Evolutionary conservation across 495 filamentous ascomycete species (phyloP).

Genomic region (Xylaria grammica): DNA sequence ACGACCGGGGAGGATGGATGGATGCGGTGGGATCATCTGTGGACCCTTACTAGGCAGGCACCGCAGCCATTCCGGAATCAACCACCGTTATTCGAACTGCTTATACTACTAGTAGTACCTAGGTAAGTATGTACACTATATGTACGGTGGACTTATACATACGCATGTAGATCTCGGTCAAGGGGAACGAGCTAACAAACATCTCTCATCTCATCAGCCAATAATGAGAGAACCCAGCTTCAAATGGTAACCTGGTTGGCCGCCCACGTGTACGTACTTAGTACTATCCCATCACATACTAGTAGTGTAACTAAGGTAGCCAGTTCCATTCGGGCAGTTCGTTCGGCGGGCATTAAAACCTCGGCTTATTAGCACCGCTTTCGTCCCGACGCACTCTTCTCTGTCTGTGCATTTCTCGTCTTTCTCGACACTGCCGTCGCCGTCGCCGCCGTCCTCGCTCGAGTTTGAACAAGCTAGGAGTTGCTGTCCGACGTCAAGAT

Average conservation of each 20-base stretch:
- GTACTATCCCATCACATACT: background rate
- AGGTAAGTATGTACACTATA: too few relatives aligned
- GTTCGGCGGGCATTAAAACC: background rate
- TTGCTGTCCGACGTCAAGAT: conserved; percentile 21
- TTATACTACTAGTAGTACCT: too few relatives aligned
- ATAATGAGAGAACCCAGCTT: too few relatives aligned
- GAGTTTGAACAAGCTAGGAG: background rate
- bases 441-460: conserved; percentile 10
- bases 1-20: too few relatives aligned
- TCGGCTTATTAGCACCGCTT: conserved; percentile 14
- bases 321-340: conserved; percentile 9
- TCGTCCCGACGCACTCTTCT: background rate
- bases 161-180: background rate
- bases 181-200: too few relatives aligned
- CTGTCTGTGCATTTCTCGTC: background rate
- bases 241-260: background rate
- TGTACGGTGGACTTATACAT: too few relatives aligned
- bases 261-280: background rate
- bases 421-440: too few relatives aligned
- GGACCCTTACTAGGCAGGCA: too few relatives aligned
- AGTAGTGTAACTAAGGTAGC: too few relatives aligned
- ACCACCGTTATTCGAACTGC: too few relatives aligned
- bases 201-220: conserved; percentile 1
- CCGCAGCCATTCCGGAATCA: too few relatives aligned
- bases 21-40: too few relatives aligned